Evolutionary conservation across 2,329 filamentous ascomycete species (phyloP).

Genomic region (Tricladium varicosporioides): DNA sequence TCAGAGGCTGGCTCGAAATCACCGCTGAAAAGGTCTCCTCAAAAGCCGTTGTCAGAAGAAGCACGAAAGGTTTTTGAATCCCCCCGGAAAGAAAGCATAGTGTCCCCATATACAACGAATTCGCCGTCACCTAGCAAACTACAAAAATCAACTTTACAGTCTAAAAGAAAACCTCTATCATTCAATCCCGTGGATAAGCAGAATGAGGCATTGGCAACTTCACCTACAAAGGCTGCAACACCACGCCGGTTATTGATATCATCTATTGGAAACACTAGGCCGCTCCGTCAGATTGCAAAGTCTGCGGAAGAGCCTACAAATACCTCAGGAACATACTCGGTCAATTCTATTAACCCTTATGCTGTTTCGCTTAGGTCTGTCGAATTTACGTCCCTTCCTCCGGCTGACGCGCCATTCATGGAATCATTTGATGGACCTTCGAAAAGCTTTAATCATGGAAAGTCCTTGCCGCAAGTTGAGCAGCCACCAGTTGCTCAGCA

Average conservation of each 20-base stretch:
- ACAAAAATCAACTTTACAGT: slow-evolving; percentile 23
- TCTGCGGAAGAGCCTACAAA: background rate
- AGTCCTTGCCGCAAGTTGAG: slow-evolving; percentile 4
- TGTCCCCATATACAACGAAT: slow-evolving; percentile 31
- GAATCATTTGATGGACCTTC: slow-evolving; percentile 7
- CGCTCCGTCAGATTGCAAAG: slow-evolving; percentile 12
- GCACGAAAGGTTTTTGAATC: slow-evolving; percentile 1
- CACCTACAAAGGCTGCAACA: background rate
- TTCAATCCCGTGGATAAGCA: slow-evolving; percentile 24
- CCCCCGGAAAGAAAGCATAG: slow-evolving; percentile 16
- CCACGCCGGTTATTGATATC: slow-evolving; percentile 10
- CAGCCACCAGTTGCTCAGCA: slow-evolving; percentile 14
- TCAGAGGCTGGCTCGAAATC: background rate
- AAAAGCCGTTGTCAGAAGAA: slow-evolving; percentile 10
- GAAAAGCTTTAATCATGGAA: slow-evolving; percentile 4
- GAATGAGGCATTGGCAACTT: background rate
- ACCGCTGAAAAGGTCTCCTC: slow-evolving; percentile 14
- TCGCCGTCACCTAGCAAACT: slow-evolving; percentile 27
- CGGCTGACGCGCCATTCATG: background rate
- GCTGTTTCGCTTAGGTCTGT: background rate
- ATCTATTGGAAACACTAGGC: slow-evolving; percentile 1
- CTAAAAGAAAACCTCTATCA: slow-evolving; percentile 3
- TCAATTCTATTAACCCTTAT: slow-evolving; percentile 2
- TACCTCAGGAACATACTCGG: background rate
- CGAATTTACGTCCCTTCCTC: background rate